These are phyloP conservation scores for Mollisia scopiformis DNA, from an alignment of 2,329 filamentous ascomycete species.

Conservation along the genomic window DNA sequence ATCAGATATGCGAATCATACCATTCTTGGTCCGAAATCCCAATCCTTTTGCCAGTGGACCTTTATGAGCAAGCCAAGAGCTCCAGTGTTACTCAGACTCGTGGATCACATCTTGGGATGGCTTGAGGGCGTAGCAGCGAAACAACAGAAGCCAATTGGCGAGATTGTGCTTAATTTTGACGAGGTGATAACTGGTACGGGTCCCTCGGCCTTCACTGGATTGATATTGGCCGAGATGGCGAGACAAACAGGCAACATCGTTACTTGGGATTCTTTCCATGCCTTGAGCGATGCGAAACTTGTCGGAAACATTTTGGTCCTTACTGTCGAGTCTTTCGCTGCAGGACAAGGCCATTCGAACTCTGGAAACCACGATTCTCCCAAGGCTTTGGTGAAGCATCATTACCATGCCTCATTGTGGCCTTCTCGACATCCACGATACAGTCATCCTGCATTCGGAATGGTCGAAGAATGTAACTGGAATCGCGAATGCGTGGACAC, in stretches of 20 bases:
- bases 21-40: conserved; percentile 68
- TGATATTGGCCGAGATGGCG: conserved; percentile 68
- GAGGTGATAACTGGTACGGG: conserved; percentile 75
- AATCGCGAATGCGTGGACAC: conserved; percentile 62
- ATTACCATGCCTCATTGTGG: conserved; percentile 77
- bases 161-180: conserved; percentile 71
- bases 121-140: conserved; percentile 59
- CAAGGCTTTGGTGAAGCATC: conserved; percentile 70
- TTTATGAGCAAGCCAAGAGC: conserved; percentile 70
- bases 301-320: conserved; percentile 67
- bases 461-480: conserved; percentile 75
- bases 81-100: conserved; percentile 68
- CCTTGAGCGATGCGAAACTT: conserved; percentile 66
- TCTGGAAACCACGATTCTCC: conserved; percentile 70
- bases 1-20: conserved; percentile 65
- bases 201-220: conserved; percentile 69
- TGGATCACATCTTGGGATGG: conserved; percentile 71
- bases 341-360: conserved; percentile 73
- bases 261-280: conserved; percentile 67
- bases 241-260: conserved; percentile 52
- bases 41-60: conserved; percentile 77
- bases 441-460: conserved; percentile 69
- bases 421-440: conserved; percentile 67
- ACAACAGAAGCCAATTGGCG: conserved; percentile 60
- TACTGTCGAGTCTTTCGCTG: conserved; percentile 73